A percentile compares a stretch with the other conserved stretches of the same genome.
Conservation (phyloP, 2,329 filamentous ascomycete species). For the Parastagonospora avenae region DNA sequence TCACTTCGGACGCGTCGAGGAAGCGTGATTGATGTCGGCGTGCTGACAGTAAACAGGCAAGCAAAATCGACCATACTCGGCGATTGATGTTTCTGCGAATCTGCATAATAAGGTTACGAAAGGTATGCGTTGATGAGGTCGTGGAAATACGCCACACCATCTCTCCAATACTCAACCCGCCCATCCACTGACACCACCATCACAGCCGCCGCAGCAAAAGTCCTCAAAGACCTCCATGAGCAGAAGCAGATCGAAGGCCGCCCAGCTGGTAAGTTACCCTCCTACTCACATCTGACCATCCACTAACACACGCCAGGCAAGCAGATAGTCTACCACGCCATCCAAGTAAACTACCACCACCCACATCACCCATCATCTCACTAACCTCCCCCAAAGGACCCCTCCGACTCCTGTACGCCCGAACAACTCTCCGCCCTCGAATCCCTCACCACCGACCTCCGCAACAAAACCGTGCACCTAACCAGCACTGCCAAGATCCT, state of each 20-base stretch:
- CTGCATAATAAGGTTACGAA: slow-evolving; percentile 66
- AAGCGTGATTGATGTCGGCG: neutral
- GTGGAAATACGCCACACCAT: no score
- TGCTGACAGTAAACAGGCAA: slow-evolving; percentile 43
- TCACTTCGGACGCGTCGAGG: neutral
- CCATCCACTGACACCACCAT: slow-evolving; percentile 14
- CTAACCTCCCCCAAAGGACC: slow-evolving; percentile 47
- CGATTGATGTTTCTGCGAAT: slow-evolving; percentile 65
- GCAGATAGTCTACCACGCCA: slow-evolving; percentile 65
- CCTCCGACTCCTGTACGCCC: slow-evolving; percentile 54
- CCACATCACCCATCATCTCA: neutral
- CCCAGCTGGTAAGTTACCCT: slow-evolving; percentile 52
- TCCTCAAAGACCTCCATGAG: slow-evolving; percentile 67
- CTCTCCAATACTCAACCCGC: neutral
- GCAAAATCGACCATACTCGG: slow-evolving; percentile 62
- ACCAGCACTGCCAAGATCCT: slow-evolving; percentile 56
- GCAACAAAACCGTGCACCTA: slow-evolving; percentile 51
- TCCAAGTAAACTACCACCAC: slow-evolving; percentile 44
- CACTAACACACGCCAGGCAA: slow-evolving; percentile 55
- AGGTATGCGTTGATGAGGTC: no score
- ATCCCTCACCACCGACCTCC: slow-evolving; percentile 53
- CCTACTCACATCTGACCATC: neutral
- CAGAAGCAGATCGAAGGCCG: slow-evolving; percentile 63
- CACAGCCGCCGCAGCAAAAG: slow-evolving; percentile 62
- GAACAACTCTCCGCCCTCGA: slow-evolving; percentile 58